Base-by-base conservation (phyloP, 2,329 filamentous ascomycete species). In the Botrytis porri region DNA sequence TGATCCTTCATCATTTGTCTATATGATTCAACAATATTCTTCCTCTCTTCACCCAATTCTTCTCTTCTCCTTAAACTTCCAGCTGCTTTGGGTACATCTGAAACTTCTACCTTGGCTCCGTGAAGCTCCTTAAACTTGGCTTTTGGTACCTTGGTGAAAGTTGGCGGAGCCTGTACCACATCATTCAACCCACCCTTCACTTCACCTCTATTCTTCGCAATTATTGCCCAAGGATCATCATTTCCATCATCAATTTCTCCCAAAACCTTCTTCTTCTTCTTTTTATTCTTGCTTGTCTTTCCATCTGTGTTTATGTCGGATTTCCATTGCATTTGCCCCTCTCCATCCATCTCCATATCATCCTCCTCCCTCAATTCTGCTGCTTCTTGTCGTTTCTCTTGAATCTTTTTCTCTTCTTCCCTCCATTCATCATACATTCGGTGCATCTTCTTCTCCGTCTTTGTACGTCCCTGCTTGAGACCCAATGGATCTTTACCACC, bases 381-480 rank as follows among this genome's bases (percentile, higher is more conserved):
- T 1, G 74, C 78, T 32, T 80, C 80, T 57, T 77, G 73, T n/a
- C 76, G 61, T 66, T 76, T 77, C 65, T 82, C 79, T 43, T 80
- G 76, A 12, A 80, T 79, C 62, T 88, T 89, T 69, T 84, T 84
- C 35, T 92, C 91, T 78, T 91, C 88, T 77, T 90, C 90, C 70
- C 87, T 85, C 87, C 92, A 94, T 77, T 95, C 93, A 62, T 92
- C 90, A 80, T 95, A 93, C 76, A 93, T 86, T 79, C 93, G 93
- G 78, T 90, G 90, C 85, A 98, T 91, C 76, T 92, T 91, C 81
- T 90, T 92, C 83, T 98, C 95, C 79, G 95, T 96, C 81, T 91
- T 92, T 9, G 95, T 98, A 69, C 89, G 86, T 75, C 88, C 87
- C 29, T 90, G 87, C 80, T 93, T 92, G 14, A 91, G 79, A 0